phyloP scores from a whole-genome alignment of 116 monocot genomes.

The Trichopus zeylanicus region DNA sequence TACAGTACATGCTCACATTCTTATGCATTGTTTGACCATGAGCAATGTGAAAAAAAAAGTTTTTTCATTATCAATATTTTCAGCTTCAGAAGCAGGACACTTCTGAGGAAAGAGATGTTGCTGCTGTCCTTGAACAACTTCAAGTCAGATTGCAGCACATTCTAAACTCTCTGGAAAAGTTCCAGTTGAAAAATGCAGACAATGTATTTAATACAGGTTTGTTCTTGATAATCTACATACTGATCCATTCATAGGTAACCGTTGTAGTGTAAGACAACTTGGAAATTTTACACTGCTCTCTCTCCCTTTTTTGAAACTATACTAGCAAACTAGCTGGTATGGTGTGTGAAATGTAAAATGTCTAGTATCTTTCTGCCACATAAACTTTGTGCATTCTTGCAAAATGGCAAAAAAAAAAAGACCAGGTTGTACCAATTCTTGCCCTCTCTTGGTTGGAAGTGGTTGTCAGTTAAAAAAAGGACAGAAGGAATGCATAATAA shows the following conservation, averaged over 20 bases:
- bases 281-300: background rate
- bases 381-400: too few relatives aligned
- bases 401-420: too few relatives aligned
- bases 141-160: conserved; percentile 40
- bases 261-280: too few relatives aligned
- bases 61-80: background rate
- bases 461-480: too few relatives aligned
- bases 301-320: background rate
- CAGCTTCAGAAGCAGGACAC: conserved; percentile 57
- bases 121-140: conserved; percentile 27
- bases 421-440: too few relatives aligned
- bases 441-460: too few relatives aligned
- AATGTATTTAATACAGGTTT: conserved; percentile 85
- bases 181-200: conserved; percentile 84
- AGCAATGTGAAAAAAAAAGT: background rate
- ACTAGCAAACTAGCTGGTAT: too few relatives aligned
- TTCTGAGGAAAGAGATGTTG: conserved; percentile 48
- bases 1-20: conserved; percentile 10
- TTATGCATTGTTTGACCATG: background rate
- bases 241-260: too few relatives aligned
- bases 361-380: too few relatives aligned
- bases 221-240: background rate
- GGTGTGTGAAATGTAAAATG: too few relatives aligned
- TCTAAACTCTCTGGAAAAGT: conserved; percentile 47
- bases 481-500: too few relatives aligned